A percentile compares a stretch with the other conserved stretches of the same genome.
Evolutionary conservation across 192 early-diverging fungal genomes (phyloP).

Genomic region (Gryganskiella cystojenkinii): DNA sequence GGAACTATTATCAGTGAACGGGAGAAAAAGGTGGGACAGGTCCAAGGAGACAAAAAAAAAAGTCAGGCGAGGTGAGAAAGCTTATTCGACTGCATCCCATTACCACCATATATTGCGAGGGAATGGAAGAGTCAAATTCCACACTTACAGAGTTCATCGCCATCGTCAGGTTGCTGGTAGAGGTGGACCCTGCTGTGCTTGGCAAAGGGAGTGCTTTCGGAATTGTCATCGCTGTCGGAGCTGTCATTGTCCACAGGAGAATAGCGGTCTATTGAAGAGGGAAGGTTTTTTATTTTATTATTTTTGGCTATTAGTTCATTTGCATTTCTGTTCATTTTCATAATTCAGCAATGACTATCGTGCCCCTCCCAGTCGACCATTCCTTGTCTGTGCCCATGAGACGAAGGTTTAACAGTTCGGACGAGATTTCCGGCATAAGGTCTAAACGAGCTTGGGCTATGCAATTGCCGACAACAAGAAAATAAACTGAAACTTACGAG

Average conservation of each 20-base stretch:
- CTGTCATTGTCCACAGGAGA: conserved; percentile 36
- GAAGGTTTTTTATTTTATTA: too few species aligned
- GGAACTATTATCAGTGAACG: not conserved
- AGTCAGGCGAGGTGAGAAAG: not conserved
- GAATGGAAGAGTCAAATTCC: not conserved
- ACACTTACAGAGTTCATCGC: conserved; percentile 43
- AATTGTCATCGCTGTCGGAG: conserved; percentile 33
- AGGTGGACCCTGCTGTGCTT: conserved; percentile 34
- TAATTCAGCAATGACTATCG: too few species aligned
- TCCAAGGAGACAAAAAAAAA: not conserved
- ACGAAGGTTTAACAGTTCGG: too few species aligned
- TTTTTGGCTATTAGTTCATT: too few species aligned
- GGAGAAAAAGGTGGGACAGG: too few species aligned
- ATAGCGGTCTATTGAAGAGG: conserved; percentile 40
- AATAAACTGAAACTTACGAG: conserved; percentile 26
- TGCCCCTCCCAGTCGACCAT: too few species aligned
- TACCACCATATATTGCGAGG: not conserved
- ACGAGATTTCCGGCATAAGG: too few species aligned
- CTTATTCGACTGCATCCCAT: not conserved
- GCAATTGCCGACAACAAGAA: not conserved
- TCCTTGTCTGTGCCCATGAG: too few species aligned
- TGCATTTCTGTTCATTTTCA: too few species aligned
- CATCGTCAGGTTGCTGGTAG: conserved; percentile 44
- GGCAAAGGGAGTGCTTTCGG: conserved; percentile 48
- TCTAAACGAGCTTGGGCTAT: not conserved